Evolutionary conservation across 2,329 filamentous ascomycete genomes (phyloP), one percentile per base, ranked within the genome.

Genomic region (Colletotrichum tanaceti): DNA sequence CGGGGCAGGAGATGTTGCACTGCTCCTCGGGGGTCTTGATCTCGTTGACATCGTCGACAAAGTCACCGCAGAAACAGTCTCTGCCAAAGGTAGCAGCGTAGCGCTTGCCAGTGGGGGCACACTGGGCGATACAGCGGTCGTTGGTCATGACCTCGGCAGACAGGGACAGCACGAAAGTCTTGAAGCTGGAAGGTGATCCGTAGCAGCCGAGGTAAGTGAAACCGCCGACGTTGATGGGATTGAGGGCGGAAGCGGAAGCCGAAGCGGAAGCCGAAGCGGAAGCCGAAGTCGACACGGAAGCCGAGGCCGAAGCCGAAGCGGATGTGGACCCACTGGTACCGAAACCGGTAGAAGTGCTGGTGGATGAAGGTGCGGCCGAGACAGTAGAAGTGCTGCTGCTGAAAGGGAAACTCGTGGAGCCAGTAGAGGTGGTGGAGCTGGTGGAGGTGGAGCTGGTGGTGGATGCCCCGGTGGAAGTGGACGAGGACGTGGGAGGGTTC

Each of bases 1-100:
- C 83, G 0, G 82, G 79, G 65, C 84, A 86, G 0, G 74, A 72
- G 4, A 71, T 71, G 64, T 80, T 72, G 69, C 84, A 85, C 49
- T 59, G 39, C 5, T 54, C 58, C 1, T 71, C 69, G n/a, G 43
- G n/a, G 35, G 63, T 70, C 24, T 22, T 32, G 18, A 59, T 39
- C 38, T 52, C 59, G 50, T 63, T 44, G 38, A 60, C 70, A 5
- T 63, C 52, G 62, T 71, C 70, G 18, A 69, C n/a, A 7, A 70
- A 65, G 28, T 73, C 67, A 41, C 67, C 73, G 58, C 73, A 74
- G 70, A 73, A 72, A 72, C 73, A 74, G 67, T 73, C 70, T 2
- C 13, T 32, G 20, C 55, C 55, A 41, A 69, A 63, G 44, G 62
- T 44, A 38, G 22, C 70, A 5, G 57, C 59, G 59, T 67, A 70